Conservation (phyloP, 2,329 filamentous ascomycete species). For the Epichloe bromicola region DNA sequence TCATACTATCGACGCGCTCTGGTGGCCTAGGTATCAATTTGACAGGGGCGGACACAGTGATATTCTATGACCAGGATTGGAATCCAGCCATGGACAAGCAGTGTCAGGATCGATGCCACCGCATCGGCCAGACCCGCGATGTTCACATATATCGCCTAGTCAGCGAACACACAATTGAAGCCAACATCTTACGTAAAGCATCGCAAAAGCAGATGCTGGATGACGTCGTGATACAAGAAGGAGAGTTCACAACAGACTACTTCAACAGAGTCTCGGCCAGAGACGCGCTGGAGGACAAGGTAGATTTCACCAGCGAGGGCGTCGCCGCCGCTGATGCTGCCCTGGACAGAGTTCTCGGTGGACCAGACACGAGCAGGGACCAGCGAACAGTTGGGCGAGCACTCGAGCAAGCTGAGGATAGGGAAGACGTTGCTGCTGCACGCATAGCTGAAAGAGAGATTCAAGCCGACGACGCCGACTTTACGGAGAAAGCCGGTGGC, state of each 20-base stretch:
- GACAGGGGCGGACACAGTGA: constrained; percentile 91
- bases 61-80: constrained; percentile 99
- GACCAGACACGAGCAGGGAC: constrained; percentile 46
- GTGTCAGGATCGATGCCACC: constrained; percentile 92
- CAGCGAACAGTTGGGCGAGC: constrained; percentile 53
- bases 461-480: constrained; percentile 74
- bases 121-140: constrained; percentile 93
- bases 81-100: constrained; percentile 99
- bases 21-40: constrained; percentile 93
- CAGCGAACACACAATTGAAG: constrained; percentile 90
- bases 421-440: constrained; percentile 81
- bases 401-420: constrained; percentile 82
- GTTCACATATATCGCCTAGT: constrained; percentile 96
- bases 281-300: constrained; percentile 52
- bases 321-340: constrained; percentile 67
- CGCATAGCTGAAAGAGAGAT: constrained; percentile 81
- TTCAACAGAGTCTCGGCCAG: constrained; percentile 68
- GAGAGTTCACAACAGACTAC: constrained; percentile 94
- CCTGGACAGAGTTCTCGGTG: constrained; percentile 73
- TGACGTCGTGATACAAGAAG: constrained; percentile 96
- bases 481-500: constrained; percentile 49
- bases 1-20: constrained; percentile 89
- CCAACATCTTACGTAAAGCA: constrained; percentile 91
- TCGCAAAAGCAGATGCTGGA: constrained; percentile 97
- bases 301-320: constrained; percentile 33